Conservation (phyloP, 305 asterid species). For the Nicotiana rustica region DNA sequence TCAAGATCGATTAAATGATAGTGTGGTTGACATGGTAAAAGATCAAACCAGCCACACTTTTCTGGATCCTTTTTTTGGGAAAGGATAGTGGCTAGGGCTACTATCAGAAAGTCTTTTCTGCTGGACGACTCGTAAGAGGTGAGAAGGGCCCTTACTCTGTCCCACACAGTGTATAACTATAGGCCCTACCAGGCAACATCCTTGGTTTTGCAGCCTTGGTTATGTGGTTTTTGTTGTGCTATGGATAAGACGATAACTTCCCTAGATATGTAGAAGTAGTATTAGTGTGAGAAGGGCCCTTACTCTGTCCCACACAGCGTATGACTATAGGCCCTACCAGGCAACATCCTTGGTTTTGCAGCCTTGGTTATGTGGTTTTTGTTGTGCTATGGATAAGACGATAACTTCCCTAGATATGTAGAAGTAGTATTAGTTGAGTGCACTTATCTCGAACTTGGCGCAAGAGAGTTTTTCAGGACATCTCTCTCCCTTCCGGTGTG, state of each 20-base stretch:
- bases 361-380: background rate
- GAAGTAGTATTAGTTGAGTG: background rate
- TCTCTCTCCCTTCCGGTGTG: background rate
- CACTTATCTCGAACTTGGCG: background rate
- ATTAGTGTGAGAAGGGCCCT: background rate
- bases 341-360: background rate
- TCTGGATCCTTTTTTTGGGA: no score
- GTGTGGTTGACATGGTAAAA: no score
- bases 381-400: background rate
- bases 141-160: no score
- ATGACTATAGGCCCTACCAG: no score
- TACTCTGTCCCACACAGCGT: no score
- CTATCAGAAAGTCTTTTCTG: no score
- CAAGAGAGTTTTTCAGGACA: background rate
- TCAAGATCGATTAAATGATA: no score
- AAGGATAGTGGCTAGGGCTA: no score
- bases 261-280: background rate
- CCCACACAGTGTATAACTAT: no score
- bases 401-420: background rate
- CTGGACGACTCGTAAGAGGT: no score
- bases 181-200: background rate
- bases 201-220: background rate
- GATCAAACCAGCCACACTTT: no score
- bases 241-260: slow-evolving; percentile 8
- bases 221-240: background rate